phyloP scores from a whole-genome alignment of 768 basidiomycete genomes.

The Rhizopogon roseolus region DNA sequence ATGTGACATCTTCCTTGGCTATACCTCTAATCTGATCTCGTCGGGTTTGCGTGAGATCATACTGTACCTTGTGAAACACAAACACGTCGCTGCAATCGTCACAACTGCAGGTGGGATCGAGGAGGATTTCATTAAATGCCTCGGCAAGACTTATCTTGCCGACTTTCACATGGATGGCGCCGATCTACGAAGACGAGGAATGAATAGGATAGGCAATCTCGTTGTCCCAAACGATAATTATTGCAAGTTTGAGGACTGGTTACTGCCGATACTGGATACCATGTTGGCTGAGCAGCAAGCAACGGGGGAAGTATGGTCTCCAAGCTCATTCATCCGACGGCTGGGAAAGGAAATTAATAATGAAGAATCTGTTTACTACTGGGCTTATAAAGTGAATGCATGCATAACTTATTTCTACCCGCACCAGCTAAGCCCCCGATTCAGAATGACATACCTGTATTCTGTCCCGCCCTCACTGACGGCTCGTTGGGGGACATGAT shows the following conservation, averaged over 20 bases:
- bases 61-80: slow-evolving; percentile 88
- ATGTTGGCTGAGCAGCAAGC: slow-evolving; percentile 88
- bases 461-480: slow-evolving; percentile 97
- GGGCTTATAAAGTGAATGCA: slow-evolving; percentile 92
- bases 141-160: slow-evolving; percentile 93
- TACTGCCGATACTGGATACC: slow-evolving; percentile 85
- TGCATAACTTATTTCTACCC: slow-evolving; percentile 9
- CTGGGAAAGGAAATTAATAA: slow-evolving; percentile 97
- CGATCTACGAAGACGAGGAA: slow-evolving; percentile 78
- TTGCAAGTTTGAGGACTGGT: slow-evolving; percentile 99
- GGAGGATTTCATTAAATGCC: slow-evolving; percentile 98
- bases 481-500: slow-evolving; percentile 99
- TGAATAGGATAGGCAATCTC: slow-evolving; percentile 97
- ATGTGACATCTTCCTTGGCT: slow-evolving; percentile 92
- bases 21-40: slow-evolving; percentile 98
- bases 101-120: slow-evolving; percentile 98
- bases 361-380: slow-evolving; percentile 97
- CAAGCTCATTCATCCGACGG: slow-evolving; percentile 88
- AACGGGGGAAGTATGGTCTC: slow-evolving; percentile 74
- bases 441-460: slow-evolving; percentile 97
- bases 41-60: slow-evolving; percentile 95
- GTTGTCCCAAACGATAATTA: slow-evolving; percentile 98
- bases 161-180: slow-evolving; percentile 93
- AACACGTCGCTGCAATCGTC: slow-evolving; percentile 83
- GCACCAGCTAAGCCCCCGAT: slow-evolving; percentile 19